Evolutionary conservation across 2,329 filamentous ascomycete genomes (phyloP).

Genomic region (Xylaria sp.): DNA sequence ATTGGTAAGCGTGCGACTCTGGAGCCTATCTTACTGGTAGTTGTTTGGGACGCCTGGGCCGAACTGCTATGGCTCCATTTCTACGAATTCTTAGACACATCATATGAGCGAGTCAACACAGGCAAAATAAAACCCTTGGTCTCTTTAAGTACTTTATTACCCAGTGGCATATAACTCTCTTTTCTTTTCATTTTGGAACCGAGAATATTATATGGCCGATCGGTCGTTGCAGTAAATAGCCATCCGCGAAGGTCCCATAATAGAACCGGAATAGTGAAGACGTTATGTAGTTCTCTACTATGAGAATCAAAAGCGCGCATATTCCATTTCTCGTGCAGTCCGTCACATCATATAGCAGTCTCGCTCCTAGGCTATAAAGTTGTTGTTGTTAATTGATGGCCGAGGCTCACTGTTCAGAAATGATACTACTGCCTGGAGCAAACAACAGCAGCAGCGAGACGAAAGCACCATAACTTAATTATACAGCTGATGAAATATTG

Average conservation of each 20-base stretch:
- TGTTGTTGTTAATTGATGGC: no score
- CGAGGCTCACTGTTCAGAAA: no score
- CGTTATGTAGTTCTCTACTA: no score
- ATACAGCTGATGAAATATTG: background rate
- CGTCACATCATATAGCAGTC: no score
- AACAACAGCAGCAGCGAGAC: background rate
- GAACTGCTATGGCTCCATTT: conserved; percentile 15
- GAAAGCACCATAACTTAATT: background rate
- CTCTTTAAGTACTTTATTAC: background rate
- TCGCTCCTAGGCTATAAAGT: no score
- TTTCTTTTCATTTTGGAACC: background rate
- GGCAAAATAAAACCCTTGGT: background rate
- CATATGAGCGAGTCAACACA: background rate
- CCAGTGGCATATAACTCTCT: background rate
- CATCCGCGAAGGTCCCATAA: no score
- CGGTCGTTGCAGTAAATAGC: background rate
- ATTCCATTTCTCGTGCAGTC: no score
- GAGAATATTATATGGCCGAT: background rate
- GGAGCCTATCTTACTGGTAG: background rate
- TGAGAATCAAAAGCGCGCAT: no score
- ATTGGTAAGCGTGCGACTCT: conserved; percentile 26
- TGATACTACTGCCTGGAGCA: background rate
- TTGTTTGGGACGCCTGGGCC: conserved; percentile 1
- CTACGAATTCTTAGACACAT: conserved; percentile 1
- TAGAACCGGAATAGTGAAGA: no score